Evolutionary conservation across 2,329 filamentous ascomycete species (phyloP).

Genomic region (Podosphaera fusca): DNA sequence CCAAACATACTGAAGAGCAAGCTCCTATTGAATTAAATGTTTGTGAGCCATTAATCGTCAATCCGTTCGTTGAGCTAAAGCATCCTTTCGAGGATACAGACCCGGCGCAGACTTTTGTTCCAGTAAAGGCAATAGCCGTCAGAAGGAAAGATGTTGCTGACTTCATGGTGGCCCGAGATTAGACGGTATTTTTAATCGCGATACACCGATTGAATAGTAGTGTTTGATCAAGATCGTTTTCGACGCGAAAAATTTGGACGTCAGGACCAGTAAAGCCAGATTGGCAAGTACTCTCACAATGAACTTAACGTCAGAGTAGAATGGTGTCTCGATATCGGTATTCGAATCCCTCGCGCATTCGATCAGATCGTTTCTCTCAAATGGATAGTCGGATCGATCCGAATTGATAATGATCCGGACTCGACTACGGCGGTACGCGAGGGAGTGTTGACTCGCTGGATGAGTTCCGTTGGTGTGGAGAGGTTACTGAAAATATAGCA

Average conservation of each 20-base stretch:
- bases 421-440: background rate
- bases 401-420: background rate
- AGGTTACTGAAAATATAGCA: background rate
- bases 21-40: constrained; percentile 12
- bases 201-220: background rate
- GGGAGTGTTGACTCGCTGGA: background rate
- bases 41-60: constrained; percentile 10
- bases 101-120: background rate
- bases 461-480: background rate
- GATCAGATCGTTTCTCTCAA: background rate
- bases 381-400: too few species aligned
- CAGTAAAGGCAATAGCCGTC: too few species aligned
- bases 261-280: background rate
- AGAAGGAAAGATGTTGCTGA: background rate
- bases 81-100: constrained; percentile 10
- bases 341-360: background rate
- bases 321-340: background rate
- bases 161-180: background rate
- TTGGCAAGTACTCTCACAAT: background rate
- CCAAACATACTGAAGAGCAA: constrained; percentile 10
- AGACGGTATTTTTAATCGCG: background rate
- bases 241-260: background rate
- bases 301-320: background rate
- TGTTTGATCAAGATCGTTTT: background rate
- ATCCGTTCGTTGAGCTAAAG: constrained; percentile 9